These are phyloP conservation scores for Triticum timopheevii DNA, from an alignment of 176 grass and related monocot genomes.

Conservation along the genomic window DNA sequence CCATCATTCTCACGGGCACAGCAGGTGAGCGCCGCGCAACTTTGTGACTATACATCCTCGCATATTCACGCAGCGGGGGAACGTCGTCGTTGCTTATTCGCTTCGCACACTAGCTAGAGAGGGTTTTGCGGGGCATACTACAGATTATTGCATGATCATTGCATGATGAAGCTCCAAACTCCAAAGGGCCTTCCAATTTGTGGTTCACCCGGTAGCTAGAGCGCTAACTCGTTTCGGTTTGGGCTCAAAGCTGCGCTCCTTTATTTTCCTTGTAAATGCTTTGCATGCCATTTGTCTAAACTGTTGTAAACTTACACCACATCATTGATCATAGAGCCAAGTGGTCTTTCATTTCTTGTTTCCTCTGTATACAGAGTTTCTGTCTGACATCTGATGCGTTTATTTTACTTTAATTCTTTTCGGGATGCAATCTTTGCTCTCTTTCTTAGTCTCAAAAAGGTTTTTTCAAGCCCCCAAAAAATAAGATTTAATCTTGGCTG, in stretches of 20 bases:
- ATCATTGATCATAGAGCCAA: background rate
- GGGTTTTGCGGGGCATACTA: background rate
- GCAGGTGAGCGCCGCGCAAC: slow-evolving; percentile 27
- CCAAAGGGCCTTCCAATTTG: background rate
- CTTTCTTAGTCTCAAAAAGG: background rate
- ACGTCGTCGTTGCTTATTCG: background rate
- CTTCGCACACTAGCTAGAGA: background rate
- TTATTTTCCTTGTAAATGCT: background rate
- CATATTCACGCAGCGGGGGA: too few species aligned
- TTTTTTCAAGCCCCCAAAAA: background rate
- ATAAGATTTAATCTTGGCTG: background rate
- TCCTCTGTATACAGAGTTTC: background rate
- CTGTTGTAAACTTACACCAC: background rate
- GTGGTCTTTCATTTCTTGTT: background rate
- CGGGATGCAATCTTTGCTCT: background rate
- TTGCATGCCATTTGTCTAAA: background rate
- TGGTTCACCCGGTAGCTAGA: background rate
- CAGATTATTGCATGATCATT: too few species aligned
- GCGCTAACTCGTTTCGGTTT: background rate
- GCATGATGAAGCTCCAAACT: background rate
- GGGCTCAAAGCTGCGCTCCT: background rate
- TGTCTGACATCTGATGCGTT: background rate
- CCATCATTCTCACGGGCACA: slow-evolving; percentile 9
- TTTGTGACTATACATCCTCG: background rate
- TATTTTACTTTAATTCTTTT: background rate